phyloP scores from a whole-genome alignment of 192 early-diverging fungal genomes.

The Piromyces sp. region DNA sequence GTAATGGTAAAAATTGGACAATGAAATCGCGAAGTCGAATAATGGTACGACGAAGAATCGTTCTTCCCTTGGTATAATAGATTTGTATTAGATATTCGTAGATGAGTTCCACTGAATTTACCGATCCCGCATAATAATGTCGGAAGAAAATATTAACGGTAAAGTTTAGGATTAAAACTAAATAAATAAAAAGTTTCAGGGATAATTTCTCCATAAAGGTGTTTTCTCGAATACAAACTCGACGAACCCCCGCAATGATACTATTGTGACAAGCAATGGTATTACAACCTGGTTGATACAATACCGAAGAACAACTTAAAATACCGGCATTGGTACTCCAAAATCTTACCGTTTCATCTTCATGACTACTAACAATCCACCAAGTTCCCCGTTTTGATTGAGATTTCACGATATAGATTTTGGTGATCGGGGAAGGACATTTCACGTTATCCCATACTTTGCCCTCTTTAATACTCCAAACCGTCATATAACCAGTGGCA shows the following conservation, averaged over 20 bases:
- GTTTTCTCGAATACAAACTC: not conserved
- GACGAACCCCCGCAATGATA: not conserved
- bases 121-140: not conserved
- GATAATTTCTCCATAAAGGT: not conserved
- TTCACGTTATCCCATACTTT: not conserved
- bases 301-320: not conserved
- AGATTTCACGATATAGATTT: not conserved
- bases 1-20: not conserved
- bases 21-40: not conserved
- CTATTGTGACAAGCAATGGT: not conserved
- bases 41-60: not conserved
- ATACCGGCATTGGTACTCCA: not conserved
- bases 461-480: not conserved
- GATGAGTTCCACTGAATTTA: not conserved
- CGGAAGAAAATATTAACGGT: not conserved
- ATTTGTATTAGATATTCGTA: not conserved
- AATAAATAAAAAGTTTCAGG: not conserved
- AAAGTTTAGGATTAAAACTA: not conserved
- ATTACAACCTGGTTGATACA: not conserved
- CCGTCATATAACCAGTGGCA: not conserved
- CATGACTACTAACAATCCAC: not conserved
- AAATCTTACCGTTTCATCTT: not conserved
- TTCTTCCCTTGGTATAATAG: not conserved
- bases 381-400: not conserved
- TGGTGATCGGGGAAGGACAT: not conserved